Percentiles rank a stretch among this genome's conserved stretches.
These are phyloP conservation scores for Paraphoma sp. DNA, from an alignment of 2,329 filamentous ascomycete species.

Conservation along the genomic window DNA sequence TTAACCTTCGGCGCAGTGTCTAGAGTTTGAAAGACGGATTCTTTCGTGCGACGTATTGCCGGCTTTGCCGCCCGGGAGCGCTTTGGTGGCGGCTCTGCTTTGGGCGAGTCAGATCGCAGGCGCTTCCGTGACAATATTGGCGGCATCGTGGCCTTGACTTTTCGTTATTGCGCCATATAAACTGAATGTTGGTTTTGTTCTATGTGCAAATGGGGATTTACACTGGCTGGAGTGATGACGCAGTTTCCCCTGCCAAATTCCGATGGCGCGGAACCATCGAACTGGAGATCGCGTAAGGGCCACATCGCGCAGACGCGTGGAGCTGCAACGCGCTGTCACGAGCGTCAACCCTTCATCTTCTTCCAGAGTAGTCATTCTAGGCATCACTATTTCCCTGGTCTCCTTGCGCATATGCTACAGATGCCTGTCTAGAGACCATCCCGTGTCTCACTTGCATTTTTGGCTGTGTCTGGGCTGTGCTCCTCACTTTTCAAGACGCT, in stretches of 20 bases:
- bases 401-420: too few relatives aligned
- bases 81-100: constrained; percentile 43
- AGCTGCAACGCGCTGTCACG: constrained; percentile 19
- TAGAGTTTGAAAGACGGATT: constrained; percentile 53
- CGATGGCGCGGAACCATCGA: constrained; percentile 28
- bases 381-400: too few relatives aligned
- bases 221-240: constrained; percentile 32
- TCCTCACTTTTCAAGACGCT: too few relatives aligned
- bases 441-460: too few relatives aligned
- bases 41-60: constrained; percentile 36
- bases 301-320: constrained; percentile 18
- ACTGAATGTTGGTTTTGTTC: too few relatives aligned
- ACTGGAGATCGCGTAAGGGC: constrained; percentile 15
- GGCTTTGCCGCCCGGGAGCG: constrained; percentile 24
- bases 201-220: background rate
- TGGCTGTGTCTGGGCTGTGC: too few relatives aligned
- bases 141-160: constrained; percentile 61
- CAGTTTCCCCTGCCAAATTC: constrained; percentile 20
- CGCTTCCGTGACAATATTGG: constrained; percentile 73
- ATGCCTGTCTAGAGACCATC: too few relatives aligned
- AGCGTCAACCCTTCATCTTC: background rate
- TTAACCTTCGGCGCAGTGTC: constrained; percentile 49
- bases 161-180: constrained; percentile 4
- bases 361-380: too few relatives aligned
- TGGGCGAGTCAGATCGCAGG: constrained; percentile 57